phyloP scores from a whole-genome alignment of 1,284 basidiomycete genomes.

The Moesziomyces antarcticus region DNA sequence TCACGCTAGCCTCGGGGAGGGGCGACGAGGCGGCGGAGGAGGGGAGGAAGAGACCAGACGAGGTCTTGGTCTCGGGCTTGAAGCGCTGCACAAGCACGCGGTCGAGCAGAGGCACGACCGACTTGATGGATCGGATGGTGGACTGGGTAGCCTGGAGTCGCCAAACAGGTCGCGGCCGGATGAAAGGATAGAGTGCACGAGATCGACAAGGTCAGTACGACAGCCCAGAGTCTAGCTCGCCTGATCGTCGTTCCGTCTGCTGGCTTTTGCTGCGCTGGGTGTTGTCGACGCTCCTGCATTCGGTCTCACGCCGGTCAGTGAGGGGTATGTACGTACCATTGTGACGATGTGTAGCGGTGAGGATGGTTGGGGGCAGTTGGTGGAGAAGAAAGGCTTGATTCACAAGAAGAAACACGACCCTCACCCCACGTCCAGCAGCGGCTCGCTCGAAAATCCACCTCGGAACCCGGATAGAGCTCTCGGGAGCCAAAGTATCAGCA shows the following conservation, averaged over 20 bases:
- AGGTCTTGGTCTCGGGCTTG: conserved; percentile 77
- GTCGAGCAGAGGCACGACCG: conserved; percentile 91
- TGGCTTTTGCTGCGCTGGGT: no score
- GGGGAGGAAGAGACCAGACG: conserved; percentile 86
- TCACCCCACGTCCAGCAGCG: background rate
- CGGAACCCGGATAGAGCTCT: conserved; percentile 14
- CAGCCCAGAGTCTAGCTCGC: background rate
- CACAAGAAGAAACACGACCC: conserved; percentile 12
- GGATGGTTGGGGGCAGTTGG: conserved; percentile 1
- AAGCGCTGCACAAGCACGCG: conserved; percentile 96
- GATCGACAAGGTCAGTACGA: background rate
- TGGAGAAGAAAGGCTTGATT: background rate
- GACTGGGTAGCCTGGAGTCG: conserved; percentile 46
- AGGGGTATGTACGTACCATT: conserved; percentile 23
- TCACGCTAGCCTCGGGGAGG: conserved; percentile 94
- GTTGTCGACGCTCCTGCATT: no score
- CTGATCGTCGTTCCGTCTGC: no score
- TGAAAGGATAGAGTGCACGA: background rate
- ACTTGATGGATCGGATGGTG: conserved; percentile 78
- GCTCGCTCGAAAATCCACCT: conserved; percentile 13
- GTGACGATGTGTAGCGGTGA: conserved; percentile 10
- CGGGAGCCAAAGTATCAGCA: conserved; percentile 1
- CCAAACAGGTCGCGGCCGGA: background rate
- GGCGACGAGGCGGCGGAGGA: conserved; percentile 83
- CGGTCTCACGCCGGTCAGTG: no score